Evolutionary conservation across 139 green algal genomes (phyloP), one percentile per base, ranked within the genome.

Genomic region (Chlorella sp.): DNA sequence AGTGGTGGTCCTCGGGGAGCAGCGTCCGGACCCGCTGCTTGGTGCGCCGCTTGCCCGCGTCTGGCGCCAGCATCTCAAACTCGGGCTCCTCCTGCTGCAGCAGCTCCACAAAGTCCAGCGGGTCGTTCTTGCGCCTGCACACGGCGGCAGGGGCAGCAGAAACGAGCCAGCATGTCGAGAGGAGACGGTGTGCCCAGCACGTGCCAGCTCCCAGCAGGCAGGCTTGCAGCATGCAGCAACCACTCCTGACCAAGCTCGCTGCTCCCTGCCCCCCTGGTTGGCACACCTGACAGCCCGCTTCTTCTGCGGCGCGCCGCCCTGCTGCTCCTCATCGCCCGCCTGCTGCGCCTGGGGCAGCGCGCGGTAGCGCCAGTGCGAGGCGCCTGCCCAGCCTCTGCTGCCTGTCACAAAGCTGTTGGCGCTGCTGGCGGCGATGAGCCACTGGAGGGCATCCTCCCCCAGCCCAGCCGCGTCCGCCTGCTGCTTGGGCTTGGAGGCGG

Each of bases 1-100:
- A 97, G 72, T 94, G 88, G 19, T 86, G 62, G 78, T 95, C 89
- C 51, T 92, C 73, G 0, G 92, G 92, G 61, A 96, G 85, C 63
- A 96, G 79, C 23, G 87, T 95, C 65, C 79, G 71, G 42, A 63
- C 76, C 33, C 56, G n/a, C 8, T 36, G 21, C 65, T 82, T 77
- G 29, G 51, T 43, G 8, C 60, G 40, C 40, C 75, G 41, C 55
- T 58, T 36, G 11, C 75, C 65, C 38, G 76, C 51, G 38, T 65
- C 53, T 31, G 59, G 40, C 41, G 42, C 9, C 46, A 77, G 41
- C 73, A 81, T 67, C 27, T 55, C 56, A 66, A 84, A 67, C 35
- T 50, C 21, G 27, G 79, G 74, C 29, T 27, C 46, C 74, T 51
- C 66, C 41, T 87, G 51, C 33, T 76, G 46, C 51, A 88, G 75